phyloP scores from a whole-genome alignment of 2,329 filamentous ascomycete species.

The Aureobasidium pullulans region DNA sequence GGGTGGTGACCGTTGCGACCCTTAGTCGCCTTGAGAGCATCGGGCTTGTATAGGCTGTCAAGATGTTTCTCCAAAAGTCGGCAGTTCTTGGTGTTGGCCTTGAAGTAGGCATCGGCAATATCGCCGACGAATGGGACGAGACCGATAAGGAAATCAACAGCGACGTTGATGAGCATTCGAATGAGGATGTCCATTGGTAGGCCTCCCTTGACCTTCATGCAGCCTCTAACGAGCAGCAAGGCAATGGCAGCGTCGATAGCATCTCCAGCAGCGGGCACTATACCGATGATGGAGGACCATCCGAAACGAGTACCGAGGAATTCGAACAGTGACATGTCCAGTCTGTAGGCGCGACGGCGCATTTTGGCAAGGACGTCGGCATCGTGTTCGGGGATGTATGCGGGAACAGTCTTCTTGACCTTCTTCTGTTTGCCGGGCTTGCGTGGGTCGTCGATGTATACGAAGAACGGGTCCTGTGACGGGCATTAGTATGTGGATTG shows the following conservation, averaged over 20 bases:
- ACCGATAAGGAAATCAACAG: conserved; percentile 65
- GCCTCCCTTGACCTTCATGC: conserved; percentile 64
- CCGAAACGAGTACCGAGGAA: conserved; percentile 78
- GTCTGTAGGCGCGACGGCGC: conserved; percentile 73
- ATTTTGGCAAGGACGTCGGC: conserved; percentile 75
- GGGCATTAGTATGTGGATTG: conserved; percentile 14
- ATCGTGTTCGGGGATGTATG: conserved; percentile 77
- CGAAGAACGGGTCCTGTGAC: conserved; percentile 79
- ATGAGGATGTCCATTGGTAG: conserved; percentile 54
- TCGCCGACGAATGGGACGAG: conserved; percentile 72
- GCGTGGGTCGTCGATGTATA: conserved; percentile 67
- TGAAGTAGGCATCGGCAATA: conserved; percentile 62
- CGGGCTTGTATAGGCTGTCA: conserved; percentile 56
- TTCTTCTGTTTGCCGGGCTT: conserved; percentile 70
- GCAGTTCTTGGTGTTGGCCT: conserved; percentile 71
- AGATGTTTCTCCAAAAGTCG: conserved; percentile 61
- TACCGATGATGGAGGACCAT: conserved; percentile 77
- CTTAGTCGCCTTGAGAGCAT: conserved; percentile 21
- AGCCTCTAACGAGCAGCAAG: conserved; percentile 65
- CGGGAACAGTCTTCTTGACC: conserved; percentile 74
- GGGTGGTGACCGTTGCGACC: conserved; percentile 28
- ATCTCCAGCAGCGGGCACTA: conserved; percentile 77
- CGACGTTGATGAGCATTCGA: conserved; percentile 75
- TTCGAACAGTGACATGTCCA: conserved; percentile 80
- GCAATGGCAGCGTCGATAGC: conserved; percentile 65